These are phyloP conservation scores for Purshia tridentata DNA, from an alignment of 306 rosid species.

Conservation along the genomic window DNA sequence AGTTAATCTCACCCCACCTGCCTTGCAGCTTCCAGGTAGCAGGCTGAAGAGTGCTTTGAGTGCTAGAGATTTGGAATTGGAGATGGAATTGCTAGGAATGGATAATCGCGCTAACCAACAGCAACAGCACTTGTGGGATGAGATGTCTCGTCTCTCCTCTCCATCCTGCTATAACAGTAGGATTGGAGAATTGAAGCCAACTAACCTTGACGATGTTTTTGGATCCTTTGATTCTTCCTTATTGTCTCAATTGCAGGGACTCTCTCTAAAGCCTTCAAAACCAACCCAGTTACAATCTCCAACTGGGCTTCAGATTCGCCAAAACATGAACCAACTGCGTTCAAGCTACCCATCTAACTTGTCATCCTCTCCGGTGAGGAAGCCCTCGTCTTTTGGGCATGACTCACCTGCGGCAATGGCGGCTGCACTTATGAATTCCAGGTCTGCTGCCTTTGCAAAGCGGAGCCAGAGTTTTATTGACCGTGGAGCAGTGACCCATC, in stretches of 20 bases:
- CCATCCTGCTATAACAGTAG: conserved; percentile 64
- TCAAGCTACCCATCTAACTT: conserved; percentile 77
- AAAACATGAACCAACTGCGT: conserved; percentile 88
- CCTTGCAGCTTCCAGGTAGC: conserved; percentile 88
- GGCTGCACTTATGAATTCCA: conserved; percentile 90
- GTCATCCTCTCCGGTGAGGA: conserved; percentile 78
- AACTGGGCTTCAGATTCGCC: conserved; percentile 68
- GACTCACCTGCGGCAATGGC: conserved; percentile 86
- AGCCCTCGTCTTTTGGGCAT: conserved; percentile 58
- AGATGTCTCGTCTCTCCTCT: conserved; percentile 85
- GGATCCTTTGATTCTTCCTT: conserved; percentile 68
- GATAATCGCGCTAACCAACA: conserved; percentile 54
- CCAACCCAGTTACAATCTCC: conserved; percentile 66
- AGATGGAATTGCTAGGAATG: conserved; percentile 74
- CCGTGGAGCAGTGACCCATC: conserved; percentile 60
- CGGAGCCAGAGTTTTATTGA: conserved; percentile 97
- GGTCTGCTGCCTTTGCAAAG: conserved; percentile 86
- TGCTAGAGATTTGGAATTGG: conserved; percentile 82
- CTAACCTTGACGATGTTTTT: conserved; percentile 80
- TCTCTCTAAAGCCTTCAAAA: conserved; percentile 50
- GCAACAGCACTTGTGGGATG: conserved; percentile 70
- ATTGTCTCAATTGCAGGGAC: conserved; percentile 67
- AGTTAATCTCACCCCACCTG: conserved; percentile 73
- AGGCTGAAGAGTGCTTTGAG: conserved; percentile 73
- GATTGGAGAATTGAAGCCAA: conserved; percentile 71